Percentiles rank a stretch among this genome's conserved stretches.
These are phyloP conservation scores for Dendrobium catenatum DNA, from an alignment of 106 monocot species.

Conservation along the genomic window DNA sequence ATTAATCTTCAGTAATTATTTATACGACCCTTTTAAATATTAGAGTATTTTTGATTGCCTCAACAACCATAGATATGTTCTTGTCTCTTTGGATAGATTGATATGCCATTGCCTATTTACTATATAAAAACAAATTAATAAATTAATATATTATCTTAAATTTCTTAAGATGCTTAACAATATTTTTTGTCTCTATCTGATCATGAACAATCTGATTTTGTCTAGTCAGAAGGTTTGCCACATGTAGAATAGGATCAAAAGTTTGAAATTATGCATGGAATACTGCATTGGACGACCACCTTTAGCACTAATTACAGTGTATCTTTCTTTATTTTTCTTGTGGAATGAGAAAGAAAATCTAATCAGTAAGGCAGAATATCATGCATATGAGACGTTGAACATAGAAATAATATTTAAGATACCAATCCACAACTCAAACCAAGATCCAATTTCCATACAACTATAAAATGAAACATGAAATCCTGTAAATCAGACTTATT, in stretches of 20 bases:
- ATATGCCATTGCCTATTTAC: not conserved
- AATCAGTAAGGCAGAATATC: not conserved
- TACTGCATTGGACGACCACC: too few species aligned
- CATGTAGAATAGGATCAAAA: too few species aligned
- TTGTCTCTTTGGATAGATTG: not conserved
- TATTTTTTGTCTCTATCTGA: too few species aligned
- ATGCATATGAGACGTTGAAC: not conserved
- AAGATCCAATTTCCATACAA: not conserved
- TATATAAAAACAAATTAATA: too few species aligned
- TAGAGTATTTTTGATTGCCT: not conserved
- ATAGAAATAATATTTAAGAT: not conserved
- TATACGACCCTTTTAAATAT: not conserved
- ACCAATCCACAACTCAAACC: not conserved
- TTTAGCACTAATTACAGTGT: too few species aligned
- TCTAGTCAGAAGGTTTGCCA: too few species aligned
- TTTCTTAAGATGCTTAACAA: not conserved
- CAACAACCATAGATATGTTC: not conserved
- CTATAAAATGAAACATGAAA: too few species aligned
- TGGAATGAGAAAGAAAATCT: not conserved
- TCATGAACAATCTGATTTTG: too few species aligned
- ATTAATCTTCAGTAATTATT: not conserved
- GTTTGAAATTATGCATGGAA: too few species aligned
- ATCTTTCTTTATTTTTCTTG: not conserved
- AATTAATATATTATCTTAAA: not conserved
- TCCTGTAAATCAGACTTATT: too few species aligned